Evolutionary conservation across 495 filamentous ascomycete genomes (phyloP).

Genomic region (Lasiosphaeriaceae sp.): DNA sequence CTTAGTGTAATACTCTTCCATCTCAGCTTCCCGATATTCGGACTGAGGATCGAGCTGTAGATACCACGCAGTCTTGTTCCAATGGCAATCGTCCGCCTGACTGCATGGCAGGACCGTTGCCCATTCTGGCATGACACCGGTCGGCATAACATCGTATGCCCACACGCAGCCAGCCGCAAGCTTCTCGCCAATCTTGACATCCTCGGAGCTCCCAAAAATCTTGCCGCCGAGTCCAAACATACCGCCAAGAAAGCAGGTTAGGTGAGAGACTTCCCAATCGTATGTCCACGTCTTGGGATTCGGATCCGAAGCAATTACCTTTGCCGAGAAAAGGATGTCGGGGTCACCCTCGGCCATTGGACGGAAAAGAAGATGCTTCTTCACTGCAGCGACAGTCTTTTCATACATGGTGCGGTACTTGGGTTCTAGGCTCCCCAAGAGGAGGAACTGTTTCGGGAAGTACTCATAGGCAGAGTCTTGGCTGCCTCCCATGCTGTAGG

Average conservation of each 20-base stretch:
- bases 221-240: slow-evolving; percentile 91
- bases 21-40: slow-evolving; percentile 30
- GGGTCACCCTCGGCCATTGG: slow-evolving; percentile 75
- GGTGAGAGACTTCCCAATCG: slow-evolving; percentile 65
- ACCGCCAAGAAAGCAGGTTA: slow-evolving; percentile 87
- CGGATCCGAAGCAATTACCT: slow-evolving; percentile 33
- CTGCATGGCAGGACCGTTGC: slow-evolving; percentile 65
- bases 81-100: slow-evolving; percentile 62
- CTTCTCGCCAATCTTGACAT: slow-evolving; percentile 76
- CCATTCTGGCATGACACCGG: slow-evolving; percentile 88
- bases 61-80: slow-evolving; percentile 67
- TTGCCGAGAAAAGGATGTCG: slow-evolving; percentile 72
- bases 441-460: slow-evolving; percentile 73
- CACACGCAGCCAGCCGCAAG: slow-evolving; percentile 92
- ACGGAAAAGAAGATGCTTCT: slow-evolving; percentile 74
- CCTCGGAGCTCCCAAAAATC: slow-evolving; percentile 72
- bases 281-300: slow-evolving; percentile 38
- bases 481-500: slow-evolving; percentile 66
- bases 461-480: slow-evolving; percentile 96
- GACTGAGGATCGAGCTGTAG: slow-evolving; percentile 51
- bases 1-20: slow-evolving; percentile 36
- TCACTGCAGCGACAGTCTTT: slow-evolving; percentile 62
- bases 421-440: slow-evolving; percentile 76
- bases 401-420: slow-evolving; percentile 84
- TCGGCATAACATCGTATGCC: slow-evolving; percentile 77